Percentiles rank a stretch among this genome's conserved stretches.
Conservation (phyloP, 257 asterid genomes). For the Gentiana straminea region DNA sequence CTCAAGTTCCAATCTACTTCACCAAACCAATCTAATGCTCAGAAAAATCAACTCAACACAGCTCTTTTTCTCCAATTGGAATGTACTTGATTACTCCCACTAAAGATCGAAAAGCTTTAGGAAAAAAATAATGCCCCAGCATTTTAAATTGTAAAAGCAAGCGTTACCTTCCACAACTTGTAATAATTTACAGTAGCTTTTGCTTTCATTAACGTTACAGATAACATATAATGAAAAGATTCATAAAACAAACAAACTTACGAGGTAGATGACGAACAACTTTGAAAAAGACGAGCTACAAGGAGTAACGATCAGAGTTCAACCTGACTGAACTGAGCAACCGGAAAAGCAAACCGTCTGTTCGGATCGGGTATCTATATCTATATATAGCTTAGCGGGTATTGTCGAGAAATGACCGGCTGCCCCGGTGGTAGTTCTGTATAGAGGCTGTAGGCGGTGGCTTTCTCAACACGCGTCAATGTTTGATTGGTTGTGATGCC, state of each 20-base stretch:
- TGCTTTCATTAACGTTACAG: background rate
- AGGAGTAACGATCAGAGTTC: constrained; percentile 14
- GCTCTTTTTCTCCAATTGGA: constrained; percentile 9
- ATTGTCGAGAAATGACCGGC: constrained; percentile 36
- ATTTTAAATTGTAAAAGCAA: background rate
- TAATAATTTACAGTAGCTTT: background rate
- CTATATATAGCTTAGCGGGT: constrained; percentile 31
- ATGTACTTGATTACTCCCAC: constrained; percentile 10
- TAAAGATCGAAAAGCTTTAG: constrained; percentile 27
- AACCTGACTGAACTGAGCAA: constrained; percentile 12
- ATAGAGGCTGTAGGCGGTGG: constrained; percentile 29
- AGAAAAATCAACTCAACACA: constrained; percentile 4
- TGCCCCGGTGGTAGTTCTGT: constrained; percentile 24
- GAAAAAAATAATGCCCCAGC: constrained; percentile 1
- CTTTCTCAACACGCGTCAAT: constrained; percentile 21
- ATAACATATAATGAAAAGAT: background rate
- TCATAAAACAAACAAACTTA: background rate
- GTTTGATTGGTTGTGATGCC: constrained; percentile 12
- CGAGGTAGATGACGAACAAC: constrained; percentile 26
- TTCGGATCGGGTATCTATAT: constrained; percentile 26
- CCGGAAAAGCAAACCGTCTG: constrained; percentile 4
- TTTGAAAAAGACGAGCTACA: constrained; percentile 14
- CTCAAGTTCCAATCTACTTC: constrained; percentile 22
- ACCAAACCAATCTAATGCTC: constrained; percentile 9
- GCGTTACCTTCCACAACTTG: constrained; percentile 8